Evolutionary conservation across 441 rosid genomes (phyloP).

Genomic region (Jatropha multifida): DNA sequence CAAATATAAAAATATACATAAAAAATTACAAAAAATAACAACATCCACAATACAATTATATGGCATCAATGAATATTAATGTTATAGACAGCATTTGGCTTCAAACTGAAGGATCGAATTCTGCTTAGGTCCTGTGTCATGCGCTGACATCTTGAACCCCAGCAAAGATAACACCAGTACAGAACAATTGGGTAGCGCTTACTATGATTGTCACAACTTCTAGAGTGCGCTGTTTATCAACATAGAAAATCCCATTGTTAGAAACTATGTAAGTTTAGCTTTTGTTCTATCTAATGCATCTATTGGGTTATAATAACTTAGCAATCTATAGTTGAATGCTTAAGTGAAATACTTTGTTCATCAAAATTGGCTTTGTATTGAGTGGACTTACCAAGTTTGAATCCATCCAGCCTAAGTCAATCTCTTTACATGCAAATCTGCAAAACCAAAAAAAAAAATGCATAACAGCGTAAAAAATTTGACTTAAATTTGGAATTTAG

Average conservation of each 20-base stretch:
- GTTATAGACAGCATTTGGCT: no score
- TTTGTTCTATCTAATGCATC: not conserved
- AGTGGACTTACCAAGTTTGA: conserved; percentile 56
- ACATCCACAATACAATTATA: not conserved
- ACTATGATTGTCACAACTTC: conserved; percentile 66
- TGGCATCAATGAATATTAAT: not conserved
- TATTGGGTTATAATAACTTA: no score
- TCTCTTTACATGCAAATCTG: conserved; percentile 91
- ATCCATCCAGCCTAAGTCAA: conserved; percentile 69
- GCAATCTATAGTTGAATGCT: no score
- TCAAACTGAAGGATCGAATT: conserved; percentile 31
- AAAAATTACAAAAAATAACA: not conserved
- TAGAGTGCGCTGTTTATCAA: conserved; percentile 59
- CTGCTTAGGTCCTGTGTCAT: conserved; percentile 6
- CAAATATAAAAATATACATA: not conserved
- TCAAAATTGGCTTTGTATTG: no score
- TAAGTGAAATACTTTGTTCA: not conserved
- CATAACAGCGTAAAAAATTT: not conserved
- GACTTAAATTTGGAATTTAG: not conserved
- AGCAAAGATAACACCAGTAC: conserved; percentile 60
- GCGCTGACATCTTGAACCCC: conserved; percentile 42
- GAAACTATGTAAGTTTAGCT: not conserved
- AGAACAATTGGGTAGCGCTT: conserved; percentile 63
- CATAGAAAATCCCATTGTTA: not conserved
- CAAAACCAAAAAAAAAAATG: conserved; percentile 1